Evolutionary conservation across 495 filamentous ascomycete genomes (phyloP), one percentile per base, ranked within the genome.

Genomic region (Penicillium daleae): DNA sequence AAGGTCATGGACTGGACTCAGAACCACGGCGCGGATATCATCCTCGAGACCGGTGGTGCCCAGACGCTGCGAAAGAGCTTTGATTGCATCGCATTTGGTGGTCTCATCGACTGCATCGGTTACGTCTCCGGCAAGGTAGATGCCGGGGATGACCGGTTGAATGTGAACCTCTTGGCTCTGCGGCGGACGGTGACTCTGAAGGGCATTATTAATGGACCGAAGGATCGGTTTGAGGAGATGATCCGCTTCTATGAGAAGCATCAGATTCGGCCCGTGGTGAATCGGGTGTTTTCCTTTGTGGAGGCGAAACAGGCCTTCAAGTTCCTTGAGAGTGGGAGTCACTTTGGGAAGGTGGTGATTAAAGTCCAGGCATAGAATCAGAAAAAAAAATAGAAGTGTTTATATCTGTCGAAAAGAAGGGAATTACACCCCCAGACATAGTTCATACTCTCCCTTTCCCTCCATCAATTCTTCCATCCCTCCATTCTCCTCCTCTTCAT

Each of bases 261-360:
- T 40, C 70, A 83, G 48, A 86, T 91, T 44, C 79, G 84, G 35
- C 88, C 88, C 0, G 85, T 88, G 0, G 73, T 91, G 8, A 87
- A 90, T 67, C 79, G 71, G 58, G 72, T 85, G 12, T 91, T 91
- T 64, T 65, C 69, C 0, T 81, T 90, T 12, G 83, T 83, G 3
- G 71, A 85, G 58, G 61, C 78, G 0, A 81, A 78, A 63, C 81
- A 89, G 51, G 80, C 80, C 1, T 82, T 80, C 57, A 64, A 74
- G 56, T 80, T 79, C 55, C 54, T 90, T 81, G 89, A 84, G 78
- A 85, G 82, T 52, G 81, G 89, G 70, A 86, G 85, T 57, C 90
- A 95, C 71, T 88, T 92, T 75, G 91, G 90, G 6, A 93, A 93
- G 76, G 72, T 92, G 5, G 81, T 80, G 10, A 88, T 92, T 67